Conservation (phyloP, 176 grass and related monocot species). For the Hyparrhenia diplandra region DNA sequence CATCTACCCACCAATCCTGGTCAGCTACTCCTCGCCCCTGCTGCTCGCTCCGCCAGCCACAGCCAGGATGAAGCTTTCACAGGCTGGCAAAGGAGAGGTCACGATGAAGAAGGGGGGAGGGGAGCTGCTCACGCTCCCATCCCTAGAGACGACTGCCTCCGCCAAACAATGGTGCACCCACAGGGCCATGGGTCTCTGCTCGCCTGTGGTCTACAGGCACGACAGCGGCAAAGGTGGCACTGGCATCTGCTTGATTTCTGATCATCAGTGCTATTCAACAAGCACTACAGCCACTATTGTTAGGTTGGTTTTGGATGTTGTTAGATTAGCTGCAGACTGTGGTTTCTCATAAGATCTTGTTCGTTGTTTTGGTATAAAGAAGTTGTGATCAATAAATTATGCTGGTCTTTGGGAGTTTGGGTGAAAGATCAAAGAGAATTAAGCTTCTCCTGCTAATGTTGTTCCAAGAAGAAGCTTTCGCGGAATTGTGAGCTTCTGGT, state of each 20-base stretch:
- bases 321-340: neutral
- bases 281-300: neutral
- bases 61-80: conserved; percentile 21
- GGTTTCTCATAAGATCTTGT: neutral
- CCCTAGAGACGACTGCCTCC: no score
- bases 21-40: neutral
- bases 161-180: no score
- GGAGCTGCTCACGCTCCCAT: no score
- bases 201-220: no score
- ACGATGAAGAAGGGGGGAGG: no score
- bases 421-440: neutral
- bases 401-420: neutral
- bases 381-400: neutral
- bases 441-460: neutral
- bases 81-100: neutral
- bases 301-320: neutral
- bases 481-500: neutral
- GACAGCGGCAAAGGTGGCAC: neutral
- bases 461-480: neutral
- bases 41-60: neutral
- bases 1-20: neutral
- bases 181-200: neutral
- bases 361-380: neutral
- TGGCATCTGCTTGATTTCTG: neutral
- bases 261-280: neutral